Conservation (phyloP, 495 filamentous ascomycete genomes). For the Daldinia bambusicola region DNA sequence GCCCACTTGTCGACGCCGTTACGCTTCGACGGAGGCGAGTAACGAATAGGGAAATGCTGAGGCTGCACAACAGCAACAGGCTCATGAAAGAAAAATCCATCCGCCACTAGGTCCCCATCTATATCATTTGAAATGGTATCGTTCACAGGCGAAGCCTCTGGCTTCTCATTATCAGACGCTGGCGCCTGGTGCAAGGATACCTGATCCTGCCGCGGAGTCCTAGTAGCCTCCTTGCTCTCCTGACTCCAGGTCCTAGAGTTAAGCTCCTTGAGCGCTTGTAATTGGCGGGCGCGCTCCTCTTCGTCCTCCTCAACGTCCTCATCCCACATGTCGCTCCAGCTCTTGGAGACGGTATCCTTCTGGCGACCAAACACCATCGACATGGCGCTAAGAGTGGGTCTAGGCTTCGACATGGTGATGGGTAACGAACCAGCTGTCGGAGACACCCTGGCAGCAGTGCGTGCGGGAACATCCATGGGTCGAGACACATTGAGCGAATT, state of each 20-base stretch:
- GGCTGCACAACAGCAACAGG: constrained; percentile 55
- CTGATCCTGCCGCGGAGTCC: constrained; percentile 61
- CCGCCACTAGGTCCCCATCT: constrained; percentile 67
- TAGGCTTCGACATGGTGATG: constrained; percentile 70
- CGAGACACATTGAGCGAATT: constrained; percentile 63
- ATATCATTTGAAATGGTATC: constrained; percentile 57
- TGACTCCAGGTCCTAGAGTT: constrained; percentile 86
- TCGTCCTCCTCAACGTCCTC: constrained; percentile 80
- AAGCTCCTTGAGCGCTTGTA: constrained; percentile 73
- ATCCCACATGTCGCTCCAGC: constrained; percentile 97
- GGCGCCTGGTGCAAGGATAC: constrained; percentile 52
- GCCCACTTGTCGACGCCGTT: constrained; percentile 84
- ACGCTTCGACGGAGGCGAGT: constrained; percentile 62
- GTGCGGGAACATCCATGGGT: constrained; percentile 53
- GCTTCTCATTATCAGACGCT: constrained; percentile 57
- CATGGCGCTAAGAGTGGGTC: constrained; percentile 65
- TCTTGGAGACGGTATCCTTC: constrained; percentile 83
- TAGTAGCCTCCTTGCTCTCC: constrained; percentile 67
- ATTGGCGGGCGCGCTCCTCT: constrained; percentile 67
- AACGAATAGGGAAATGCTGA: constrained; percentile 55
- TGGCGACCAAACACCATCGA: constrained; percentile 82
- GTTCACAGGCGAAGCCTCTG: constrained; percentile 52
- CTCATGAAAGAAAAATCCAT: constrained; percentile 77
- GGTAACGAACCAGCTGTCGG: constrained; percentile 80
- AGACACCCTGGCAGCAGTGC: constrained; percentile 46